Conservation (phyloP, 352 stramenopile species). For the Thraustochytrium sp. region DNA sequence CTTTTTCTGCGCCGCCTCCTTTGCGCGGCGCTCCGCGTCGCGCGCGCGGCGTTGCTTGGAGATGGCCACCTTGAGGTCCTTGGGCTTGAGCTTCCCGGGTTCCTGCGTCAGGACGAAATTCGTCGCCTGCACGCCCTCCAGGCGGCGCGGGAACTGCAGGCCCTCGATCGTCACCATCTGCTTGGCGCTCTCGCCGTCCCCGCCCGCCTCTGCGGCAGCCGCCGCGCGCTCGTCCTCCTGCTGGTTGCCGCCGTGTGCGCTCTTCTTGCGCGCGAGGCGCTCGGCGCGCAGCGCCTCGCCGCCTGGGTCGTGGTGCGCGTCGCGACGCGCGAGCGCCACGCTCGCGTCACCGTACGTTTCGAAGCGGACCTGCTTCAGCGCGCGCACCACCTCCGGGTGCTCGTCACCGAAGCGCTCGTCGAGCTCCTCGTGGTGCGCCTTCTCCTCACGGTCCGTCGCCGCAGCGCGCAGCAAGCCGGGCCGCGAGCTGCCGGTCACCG, state of each 20-base stretch:
- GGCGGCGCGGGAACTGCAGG: conserved; percentile 62
- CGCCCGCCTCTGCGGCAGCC: not conserved
- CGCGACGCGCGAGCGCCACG: not conserved
- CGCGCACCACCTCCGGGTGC: not conserved
- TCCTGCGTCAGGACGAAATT: conserved; percentile 79
- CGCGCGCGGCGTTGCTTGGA: conserved; percentile 64
- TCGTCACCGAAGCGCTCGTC: not conserved
- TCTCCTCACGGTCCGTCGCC: not conserved
- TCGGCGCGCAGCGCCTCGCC: not conserved
- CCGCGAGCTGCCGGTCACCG: conserved; percentile 60
- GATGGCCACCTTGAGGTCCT: conserved; percentile 78
- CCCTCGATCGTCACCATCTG: conserved; percentile 55
- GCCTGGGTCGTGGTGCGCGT: not conserved
- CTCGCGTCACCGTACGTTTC: not conserved
- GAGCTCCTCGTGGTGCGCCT: not conserved
- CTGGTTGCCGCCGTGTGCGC: not conserved
- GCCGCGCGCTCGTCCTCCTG: not conserved
- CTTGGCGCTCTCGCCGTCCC: not conserved
- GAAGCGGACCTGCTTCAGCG: not conserved
- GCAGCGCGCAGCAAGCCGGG: conserved; percentile 48
- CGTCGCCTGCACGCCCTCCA: conserved; percentile 62
- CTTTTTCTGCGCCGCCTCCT: conserved; percentile 54
- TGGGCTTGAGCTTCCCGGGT: conserved; percentile 74
- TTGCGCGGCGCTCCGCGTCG: conserved; percentile 62
- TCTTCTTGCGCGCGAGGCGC: not conserved